A percentile compares a stretch with the other conserved stretches of the same genome.
Conservation (phyloP, 1,284 basidiomycete species). For the Rhodotorula sp. region DNA sequence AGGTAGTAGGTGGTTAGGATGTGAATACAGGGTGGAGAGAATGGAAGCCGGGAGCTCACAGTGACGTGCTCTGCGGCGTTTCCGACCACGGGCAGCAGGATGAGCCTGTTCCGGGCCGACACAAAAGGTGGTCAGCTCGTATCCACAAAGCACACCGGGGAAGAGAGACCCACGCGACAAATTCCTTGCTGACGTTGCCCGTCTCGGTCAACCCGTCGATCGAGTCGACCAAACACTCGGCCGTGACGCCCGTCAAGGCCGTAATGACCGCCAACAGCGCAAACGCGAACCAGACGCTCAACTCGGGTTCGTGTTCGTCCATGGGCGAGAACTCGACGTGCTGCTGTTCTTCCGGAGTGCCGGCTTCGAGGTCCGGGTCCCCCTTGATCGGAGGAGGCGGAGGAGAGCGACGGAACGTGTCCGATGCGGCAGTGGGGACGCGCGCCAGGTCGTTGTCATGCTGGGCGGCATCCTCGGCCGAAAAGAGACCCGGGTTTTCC, state of each 20-base stretch:
- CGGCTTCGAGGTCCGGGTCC: not conserved
- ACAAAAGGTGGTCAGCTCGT: too few relatives aligned
- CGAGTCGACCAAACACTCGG: constrained; percentile 80
- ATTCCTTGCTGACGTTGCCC: constrained; percentile 62
- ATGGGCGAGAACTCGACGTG: too few relatives aligned
- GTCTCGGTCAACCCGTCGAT: constrained; percentile 64
- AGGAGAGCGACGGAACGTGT: not conserved
- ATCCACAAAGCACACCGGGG: not conserved
- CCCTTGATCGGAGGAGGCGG: not conserved
- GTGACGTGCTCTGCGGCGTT: constrained; percentile 80
- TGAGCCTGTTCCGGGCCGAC: constrained; percentile 52
- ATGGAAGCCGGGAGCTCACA: not conserved
- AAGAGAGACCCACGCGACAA: constrained; percentile 59
- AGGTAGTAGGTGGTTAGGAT: too few relatives aligned
- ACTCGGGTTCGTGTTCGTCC: not conserved
- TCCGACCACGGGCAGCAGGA: constrained; percentile 71
- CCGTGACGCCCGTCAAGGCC: constrained; percentile 60
- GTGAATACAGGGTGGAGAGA: not conserved
- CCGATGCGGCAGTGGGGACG: not conserved
- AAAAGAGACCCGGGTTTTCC: not conserved
- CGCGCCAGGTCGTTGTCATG: not conserved
- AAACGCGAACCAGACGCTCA: not conserved
- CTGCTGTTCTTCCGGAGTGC: not conserved
- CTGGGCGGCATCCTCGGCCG: not conserved
- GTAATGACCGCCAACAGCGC: not conserved